Evolutionary conservation across 2,329 filamentous ascomycete species (phyloP).

Genomic region (Anthostomella pinea): DNA sequence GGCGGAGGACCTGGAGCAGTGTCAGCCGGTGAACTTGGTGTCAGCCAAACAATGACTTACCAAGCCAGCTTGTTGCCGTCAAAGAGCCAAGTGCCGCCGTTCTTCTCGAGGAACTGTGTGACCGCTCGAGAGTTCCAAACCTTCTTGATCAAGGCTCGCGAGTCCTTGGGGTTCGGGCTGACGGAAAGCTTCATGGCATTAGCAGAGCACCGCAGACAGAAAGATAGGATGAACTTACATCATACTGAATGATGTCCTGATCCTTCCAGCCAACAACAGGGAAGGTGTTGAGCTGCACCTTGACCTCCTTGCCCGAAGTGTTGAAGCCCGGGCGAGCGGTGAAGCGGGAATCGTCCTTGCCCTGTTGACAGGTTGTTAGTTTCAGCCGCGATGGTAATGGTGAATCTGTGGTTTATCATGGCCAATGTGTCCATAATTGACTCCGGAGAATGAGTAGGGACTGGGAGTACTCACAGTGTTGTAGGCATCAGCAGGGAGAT

Average conservation of each 20-base stretch:
- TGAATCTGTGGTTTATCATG: neutral
- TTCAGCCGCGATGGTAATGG: neutral
- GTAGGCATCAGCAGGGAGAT: conserved; percentile 58
- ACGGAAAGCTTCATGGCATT: conserved; percentile 57
- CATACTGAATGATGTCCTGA: conserved; percentile 74
- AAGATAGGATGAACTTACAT: conserved; percentile 56
- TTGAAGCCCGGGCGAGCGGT: conserved; percentile 55
- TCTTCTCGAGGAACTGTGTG: conserved; percentile 50
- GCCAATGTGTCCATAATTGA: neutral
- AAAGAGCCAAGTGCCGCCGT: conserved; percentile 61
- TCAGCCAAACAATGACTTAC: conserved; percentile 44
- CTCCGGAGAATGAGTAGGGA: neutral
- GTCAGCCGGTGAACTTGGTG: conserved; percentile 9
- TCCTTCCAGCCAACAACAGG: conserved; percentile 59
- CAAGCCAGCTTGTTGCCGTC: conserved; percentile 87
- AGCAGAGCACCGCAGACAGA: too few species aligned
- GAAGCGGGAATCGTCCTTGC: conserved; percentile 31
- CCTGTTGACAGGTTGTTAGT: conserved; percentile 22
- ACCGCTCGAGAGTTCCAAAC: conserved; percentile 68
- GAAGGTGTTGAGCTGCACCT: conserved; percentile 70
- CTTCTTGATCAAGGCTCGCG: conserved; percentile 65
- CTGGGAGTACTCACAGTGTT: conserved; percentile 32
- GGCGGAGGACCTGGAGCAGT: conserved; percentile 34
- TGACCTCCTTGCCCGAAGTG: conserved; percentile 49
- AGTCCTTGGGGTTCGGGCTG: conserved; percentile 56